Percentiles rank a stretch among this genome's conserved stretches.
These are phyloP conservation scores for Alternaria novae-zelandiae DNA, from an alignment of 2,329 filamentous ascomycete genomes.

Conservation along the genomic window DNA sequence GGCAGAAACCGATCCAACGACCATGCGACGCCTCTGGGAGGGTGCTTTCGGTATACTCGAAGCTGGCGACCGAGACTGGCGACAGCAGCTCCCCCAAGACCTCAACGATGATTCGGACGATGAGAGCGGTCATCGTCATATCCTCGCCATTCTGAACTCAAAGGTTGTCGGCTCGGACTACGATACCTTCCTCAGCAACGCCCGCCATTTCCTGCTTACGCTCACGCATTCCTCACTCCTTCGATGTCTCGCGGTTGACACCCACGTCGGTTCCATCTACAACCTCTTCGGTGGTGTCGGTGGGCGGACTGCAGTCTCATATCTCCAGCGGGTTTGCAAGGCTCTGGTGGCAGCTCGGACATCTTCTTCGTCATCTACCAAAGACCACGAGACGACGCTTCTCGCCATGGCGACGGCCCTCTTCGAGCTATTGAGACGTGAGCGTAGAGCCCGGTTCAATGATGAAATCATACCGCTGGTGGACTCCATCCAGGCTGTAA, in stretches of 20 bases:
- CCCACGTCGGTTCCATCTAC: slow-evolving; percentile 42
- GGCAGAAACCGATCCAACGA: slow-evolving; percentile 17
- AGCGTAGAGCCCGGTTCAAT: slow-evolving; percentile 29
- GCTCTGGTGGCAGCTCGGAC: slow-evolving; percentile 1
- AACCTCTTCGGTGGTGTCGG: slow-evolving; percentile 44
- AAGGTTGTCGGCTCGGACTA: not conserved
- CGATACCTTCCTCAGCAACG: slow-evolving; percentile 10
- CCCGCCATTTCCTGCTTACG: slow-evolving; percentile 28
- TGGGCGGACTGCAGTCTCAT: slow-evolving; percentile 38
- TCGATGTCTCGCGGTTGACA: slow-evolving; percentile 46
- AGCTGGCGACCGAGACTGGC: slow-evolving; percentile 37
- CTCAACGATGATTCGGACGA: slow-evolving; percentile 31
- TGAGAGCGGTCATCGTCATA: slow-evolving; percentile 35
- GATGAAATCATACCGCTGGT: slow-evolving; percentile 18
- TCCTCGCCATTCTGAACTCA: slow-evolving; percentile 31
- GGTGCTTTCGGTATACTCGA: slow-evolving; percentile 37
- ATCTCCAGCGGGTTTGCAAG: slow-evolving; percentile 37
- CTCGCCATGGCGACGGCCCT: slow-evolving; percentile 19
- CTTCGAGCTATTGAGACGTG: slow-evolving; percentile 25
- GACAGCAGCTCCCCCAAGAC: slow-evolving; percentile 41
- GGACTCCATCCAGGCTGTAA: slow-evolving; percentile 11
- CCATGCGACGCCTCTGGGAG: slow-evolving; percentile 35
- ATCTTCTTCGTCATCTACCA: not conserved
- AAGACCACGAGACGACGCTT: slow-evolving; percentile 7
- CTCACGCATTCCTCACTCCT: slow-evolving; percentile 45